Percentiles rank a stretch among this genome's conserved stretches.
Conservation (phyloP, 2,329 filamentous ascomycete species). For the Ophioceras dolichostomum region DNA sequence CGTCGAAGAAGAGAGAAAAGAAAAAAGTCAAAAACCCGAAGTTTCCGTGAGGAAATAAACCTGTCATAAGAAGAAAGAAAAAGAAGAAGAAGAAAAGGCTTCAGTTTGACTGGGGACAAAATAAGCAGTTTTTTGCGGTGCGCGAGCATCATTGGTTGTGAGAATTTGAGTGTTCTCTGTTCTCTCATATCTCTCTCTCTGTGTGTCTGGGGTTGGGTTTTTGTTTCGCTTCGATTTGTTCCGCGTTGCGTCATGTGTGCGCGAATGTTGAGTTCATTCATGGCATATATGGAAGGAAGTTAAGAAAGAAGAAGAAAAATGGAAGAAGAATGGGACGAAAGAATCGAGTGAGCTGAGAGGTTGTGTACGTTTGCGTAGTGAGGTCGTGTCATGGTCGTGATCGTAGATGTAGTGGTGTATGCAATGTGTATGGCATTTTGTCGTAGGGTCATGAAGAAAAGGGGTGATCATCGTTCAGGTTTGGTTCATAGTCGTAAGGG, state of each 20-base stretch:
- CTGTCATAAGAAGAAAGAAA: background rate
- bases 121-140: constrained; percentile 14
- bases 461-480: background rate
- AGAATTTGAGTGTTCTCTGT: too few relatives aligned
- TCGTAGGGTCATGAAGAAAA: constrained; percentile 1
- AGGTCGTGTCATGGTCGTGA: constrained; percentile 1
- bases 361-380: constrained; percentile 2
- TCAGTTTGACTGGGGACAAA: constrained; percentile 13
- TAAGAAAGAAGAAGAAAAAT: constrained; percentile 6
- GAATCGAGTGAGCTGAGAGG: background rate
- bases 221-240: constrained; percentile 12
- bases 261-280: constrained; percentile 5
- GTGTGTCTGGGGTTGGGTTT: constrained; percentile 21
- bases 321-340: constrained; percentile 8
- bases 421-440: constrained; percentile 1
- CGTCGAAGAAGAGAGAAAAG: constrained; percentile 19
- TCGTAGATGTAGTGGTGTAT: too few relatives aligned
- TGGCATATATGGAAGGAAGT: constrained; percentile 4
- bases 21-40: constrained; percentile 11
- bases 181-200: too few relatives aligned
- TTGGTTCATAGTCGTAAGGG: too few relatives aligned
- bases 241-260: background rate
- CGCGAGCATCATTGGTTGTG: constrained; percentile 30
- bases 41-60: background rate
- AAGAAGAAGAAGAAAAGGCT: constrained; percentile 14